Conservation (phyloP, 257 asterid genomes). For the Nicotiana paniculata region DNA sequence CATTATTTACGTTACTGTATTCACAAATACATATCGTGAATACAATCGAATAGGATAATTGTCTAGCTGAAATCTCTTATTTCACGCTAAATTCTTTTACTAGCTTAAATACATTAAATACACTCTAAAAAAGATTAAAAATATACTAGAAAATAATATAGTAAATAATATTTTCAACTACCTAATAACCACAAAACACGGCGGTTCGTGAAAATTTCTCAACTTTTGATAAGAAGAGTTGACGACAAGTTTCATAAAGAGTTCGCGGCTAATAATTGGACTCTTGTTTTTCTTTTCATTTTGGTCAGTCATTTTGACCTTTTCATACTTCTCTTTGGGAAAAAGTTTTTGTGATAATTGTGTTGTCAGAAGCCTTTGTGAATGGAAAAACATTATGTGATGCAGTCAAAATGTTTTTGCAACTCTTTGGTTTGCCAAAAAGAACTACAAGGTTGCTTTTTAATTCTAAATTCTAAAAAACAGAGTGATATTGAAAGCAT, state of each 20-base stretch:
- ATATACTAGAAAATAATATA: no score
- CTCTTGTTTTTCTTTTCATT: neutral
- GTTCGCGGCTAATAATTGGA: neutral
- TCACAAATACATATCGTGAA: no score
- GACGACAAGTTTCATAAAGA: neutral
- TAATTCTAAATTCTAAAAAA: neutral
- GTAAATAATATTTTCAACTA: no score
- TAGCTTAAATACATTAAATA: no score
- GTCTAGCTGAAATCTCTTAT: no score
- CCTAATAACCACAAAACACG: no score
- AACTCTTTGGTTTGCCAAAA: neutral
- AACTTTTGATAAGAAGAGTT: neutral
- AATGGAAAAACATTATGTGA: neutral
- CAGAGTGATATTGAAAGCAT: neutral
- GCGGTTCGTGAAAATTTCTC: no score
- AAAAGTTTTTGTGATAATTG: conserved; percentile 3
- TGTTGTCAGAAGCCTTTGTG: neutral
- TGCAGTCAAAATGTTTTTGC: neutral
- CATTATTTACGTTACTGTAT: no score
- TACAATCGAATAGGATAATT: no score
- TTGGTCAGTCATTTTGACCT: neutral
- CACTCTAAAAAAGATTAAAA: no score
- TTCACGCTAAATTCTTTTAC: no score
- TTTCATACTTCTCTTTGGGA: neutral
- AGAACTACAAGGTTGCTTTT: neutral